Evolutionary conservation across 805 yeast genomes (phyloP), one percentile per base, ranked within the genome.

Genomic region (Monosporozyma unispora): DNA sequence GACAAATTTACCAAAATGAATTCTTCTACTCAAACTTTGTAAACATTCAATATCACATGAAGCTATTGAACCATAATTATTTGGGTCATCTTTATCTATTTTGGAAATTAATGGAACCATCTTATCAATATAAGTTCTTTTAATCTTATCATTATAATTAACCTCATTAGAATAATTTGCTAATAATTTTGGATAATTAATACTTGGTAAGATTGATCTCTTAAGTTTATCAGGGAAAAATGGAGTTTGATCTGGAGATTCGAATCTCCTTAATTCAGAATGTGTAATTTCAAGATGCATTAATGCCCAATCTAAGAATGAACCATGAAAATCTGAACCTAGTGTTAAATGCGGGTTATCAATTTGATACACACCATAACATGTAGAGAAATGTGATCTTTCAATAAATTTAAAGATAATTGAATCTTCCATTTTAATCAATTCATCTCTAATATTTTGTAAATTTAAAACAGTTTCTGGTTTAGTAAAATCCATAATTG

Each of bases 1-100:
- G 9, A 93, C 99, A 73, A 91, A 93, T 68, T 86, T 87, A 46
- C 99, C 99, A 69, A 91, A 93, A 69, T 93, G 99, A 57, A 93
- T 87, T 63, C 99, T 77, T 60, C 99, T 76, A 8, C 96, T 85
- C 43, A 93, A 70, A 4, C 96, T 83, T 67, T 93, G 96, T 56
- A 93, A 74, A 56, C 85, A 80, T 56, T 86, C 95, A 50, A 91
- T 85, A 63, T 93, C 99, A 54, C 87, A 74, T 38, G 80, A 71
- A 3, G 95, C 82, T 38, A 93, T 87, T 25, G 95, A 84, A 1
- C 99, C 99, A 49, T 81, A 73, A 66, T 90, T 93, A 62, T 89
- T 96, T 40, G 74, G 70, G 60, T 89, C 95, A 50, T 89, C 95
- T 1, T 87, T 84, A 31, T 67, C 61, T 38, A 72, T 76, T 35